Conservation (phyloP, 306 rosid species). For the Malus sieversii region DNA sequence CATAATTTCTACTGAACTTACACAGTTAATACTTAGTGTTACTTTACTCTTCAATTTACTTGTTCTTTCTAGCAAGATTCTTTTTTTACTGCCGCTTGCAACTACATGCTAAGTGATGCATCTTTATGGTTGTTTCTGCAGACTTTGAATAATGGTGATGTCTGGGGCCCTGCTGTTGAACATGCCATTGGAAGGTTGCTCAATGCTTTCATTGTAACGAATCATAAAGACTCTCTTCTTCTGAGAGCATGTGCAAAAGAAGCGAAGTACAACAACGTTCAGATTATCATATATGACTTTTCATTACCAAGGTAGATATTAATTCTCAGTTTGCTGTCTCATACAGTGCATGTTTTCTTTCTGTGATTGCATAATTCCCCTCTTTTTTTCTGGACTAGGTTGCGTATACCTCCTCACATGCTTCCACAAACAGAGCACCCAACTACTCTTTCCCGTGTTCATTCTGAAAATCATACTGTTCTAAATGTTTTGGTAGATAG, state of each 20-base stretch:
- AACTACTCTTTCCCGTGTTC: constrained; percentile 53
- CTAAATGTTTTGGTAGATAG: constrained; percentile 70
- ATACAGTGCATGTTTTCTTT: constrained; percentile 4
- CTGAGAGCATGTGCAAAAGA: constrained; percentile 74
- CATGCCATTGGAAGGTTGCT: constrained; percentile 78
- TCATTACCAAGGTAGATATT: constrained; percentile 61
- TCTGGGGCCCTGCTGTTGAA: constrained; percentile 79
- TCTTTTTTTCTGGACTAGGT: constrained; percentile 39
- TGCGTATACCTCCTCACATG: constrained; percentile 65
- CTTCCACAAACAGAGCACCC: constrained; percentile 82
- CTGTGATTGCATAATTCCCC: background rate
- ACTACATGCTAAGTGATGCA: background rate
- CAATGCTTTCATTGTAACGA: constrained; percentile 81
- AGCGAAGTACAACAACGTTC: constrained; percentile 49
- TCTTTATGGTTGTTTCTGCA: constrained; percentile 25
- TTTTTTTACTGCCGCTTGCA: background rate
- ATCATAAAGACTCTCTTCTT: constrained; percentile 74
- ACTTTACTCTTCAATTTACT: background rate
- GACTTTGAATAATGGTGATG: constrained; percentile 61
- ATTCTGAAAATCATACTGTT: constrained; percentile 67
- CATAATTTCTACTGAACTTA: background rate
- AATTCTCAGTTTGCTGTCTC: background rate
- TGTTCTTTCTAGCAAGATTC: background rate
- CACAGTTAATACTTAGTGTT: background rate
- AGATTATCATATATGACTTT: constrained; percentile 81